Evolutionary conservation across 2,329 filamentous ascomycete genomes (phyloP), one percentile per base, ranked within the genome.

Genomic region (Colletotrichum karsti): DNA sequence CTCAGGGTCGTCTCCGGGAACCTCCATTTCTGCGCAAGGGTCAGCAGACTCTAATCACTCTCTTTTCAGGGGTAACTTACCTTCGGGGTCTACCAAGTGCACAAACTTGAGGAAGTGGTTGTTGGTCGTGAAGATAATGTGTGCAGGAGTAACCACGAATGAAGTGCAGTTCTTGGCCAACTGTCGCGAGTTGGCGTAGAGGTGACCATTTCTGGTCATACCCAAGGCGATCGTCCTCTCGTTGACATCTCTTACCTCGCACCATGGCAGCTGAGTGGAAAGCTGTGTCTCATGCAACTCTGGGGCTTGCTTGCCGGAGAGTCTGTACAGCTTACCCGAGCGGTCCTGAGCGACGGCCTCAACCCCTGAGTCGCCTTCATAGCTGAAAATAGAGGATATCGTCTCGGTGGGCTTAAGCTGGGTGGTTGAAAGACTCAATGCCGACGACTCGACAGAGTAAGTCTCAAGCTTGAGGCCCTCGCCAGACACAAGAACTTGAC

Each of bases 31-130:
- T 94, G 57, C 13, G 64, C 15, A 44, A 12, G n/a, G 33, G 70
- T 79, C 50, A 78, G 77, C 59, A 54, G 62, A 0, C 24, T 4
- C 7, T 26, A 18, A 20, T 12, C 13, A 8, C 20, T 8, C 10
- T 33, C 10, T 18, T 50, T 5, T 7, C 13, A 15, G 24, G 5
- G 33, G 6, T 13, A 37, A 73, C 82, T 71, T 84, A 93, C 92
- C 89, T 72, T 93, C 85, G 15, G 87, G 83, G 66, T 84, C 81
- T 4, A 88, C 86, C 54, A 98, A 81, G 78, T 99, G 95, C 13
- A 98, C 91, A 78, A 98, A 98, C 79, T 99, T 99, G 70, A 99
- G 85, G 4, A 98, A 85, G 77, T 98, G 95, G 71, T 94, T 94
- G 67, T 91, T 94, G 1, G 96, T 99, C 1, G 96, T 99, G 75